Base-by-base conservation (phyloP, 192 early-diverging fungal genomes). In the Mortierella antarctica region DNA sequence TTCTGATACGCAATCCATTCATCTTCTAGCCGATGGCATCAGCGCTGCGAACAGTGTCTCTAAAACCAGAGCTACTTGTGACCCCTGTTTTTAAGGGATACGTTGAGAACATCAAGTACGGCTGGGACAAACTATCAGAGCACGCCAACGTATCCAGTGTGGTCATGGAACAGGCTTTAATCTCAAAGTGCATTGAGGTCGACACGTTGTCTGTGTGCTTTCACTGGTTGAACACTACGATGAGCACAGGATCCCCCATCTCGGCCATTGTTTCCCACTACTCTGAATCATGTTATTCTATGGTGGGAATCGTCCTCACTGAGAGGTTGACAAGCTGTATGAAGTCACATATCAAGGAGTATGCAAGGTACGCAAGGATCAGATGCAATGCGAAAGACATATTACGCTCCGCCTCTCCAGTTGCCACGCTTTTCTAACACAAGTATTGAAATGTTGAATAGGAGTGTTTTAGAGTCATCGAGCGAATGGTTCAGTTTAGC, bases 71-170 rank as follows among this genome's bases (percentile, higher is more conserved):
- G 54, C 31, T 80, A 14, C 65, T 80, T 6, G 65, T 61, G 9
- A 67, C 70, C 0, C 70, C 77, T 10, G 61, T 63, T 10, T 80
- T 80, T 48, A 71, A 80, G 45, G 77, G 68, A 40, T 80, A 80
- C 56, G 77, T 80, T 15, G 69, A 72, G 31, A 80, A 80, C 23
- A 61, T 80, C 48, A 80, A 80, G 53, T 80, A 80, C 51, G 77
- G 77, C 6, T 80, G 77, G 77, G 77, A 80, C 44, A 80, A 80
- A 42, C 42, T 80, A 18, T 80, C 77, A 20, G 77, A 80, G 18
- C 77, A 80, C 46, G 77, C 77, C 18, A 80, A 80, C 40, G 77
- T 80, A 7, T 80, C 77, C 15, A 80, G 77, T 39, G 77, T 80
- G 6, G 77, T 80, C 44, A 80, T 80, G 70, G 77, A 80, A 65